phyloP scores from a whole-genome alignment of 139 green algal species.

The Chlorella vulgaris region DNA sequence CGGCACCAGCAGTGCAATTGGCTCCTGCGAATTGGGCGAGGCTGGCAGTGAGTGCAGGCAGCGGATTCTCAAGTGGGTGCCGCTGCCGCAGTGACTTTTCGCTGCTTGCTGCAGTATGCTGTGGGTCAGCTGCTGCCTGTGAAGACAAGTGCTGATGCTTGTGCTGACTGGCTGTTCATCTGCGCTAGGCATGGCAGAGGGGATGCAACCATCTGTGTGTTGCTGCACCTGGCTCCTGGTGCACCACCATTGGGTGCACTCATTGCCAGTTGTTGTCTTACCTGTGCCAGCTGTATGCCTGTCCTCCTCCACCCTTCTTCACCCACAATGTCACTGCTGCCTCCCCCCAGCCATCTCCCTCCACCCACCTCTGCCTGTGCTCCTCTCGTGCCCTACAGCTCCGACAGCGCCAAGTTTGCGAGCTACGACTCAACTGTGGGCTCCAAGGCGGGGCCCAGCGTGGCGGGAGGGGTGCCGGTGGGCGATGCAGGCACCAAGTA shows the following conservation, averaged over 20 bases:
- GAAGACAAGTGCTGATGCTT: too few species aligned
- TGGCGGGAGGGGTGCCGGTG: background rate
- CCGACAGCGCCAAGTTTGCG: background rate
- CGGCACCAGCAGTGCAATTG: conserved; percentile 35
- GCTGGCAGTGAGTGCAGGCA: conserved; percentile 36
- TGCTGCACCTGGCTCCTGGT: too few species aligned
- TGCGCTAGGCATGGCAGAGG: too few species aligned
- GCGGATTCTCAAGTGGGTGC: conserved; percentile 1
- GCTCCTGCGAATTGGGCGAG: conserved; percentile 36
- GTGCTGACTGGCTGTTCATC: too few species aligned
- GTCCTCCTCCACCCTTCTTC: too few species aligned
- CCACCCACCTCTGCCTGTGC: too few species aligned
- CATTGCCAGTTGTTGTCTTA: too few species aligned
- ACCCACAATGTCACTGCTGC: too few species aligned
- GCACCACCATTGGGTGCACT: too few species aligned
- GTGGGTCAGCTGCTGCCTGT: background rate
- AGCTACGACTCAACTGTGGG: background rate
- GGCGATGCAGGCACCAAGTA: background rate
- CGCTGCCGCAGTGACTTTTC: background rate
- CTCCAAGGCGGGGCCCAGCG: background rate
- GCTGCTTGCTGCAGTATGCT: background rate
- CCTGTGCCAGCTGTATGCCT: too few species aligned
- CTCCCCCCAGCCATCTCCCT: too few species aligned
- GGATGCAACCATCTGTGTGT: too few species aligned
- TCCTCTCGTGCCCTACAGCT: background rate